Evolutionary conservation across 2,329 filamentous ascomycete genomes (phyloP), one percentile per base, ranked within the genome.

Genomic region (Diaporthe australafricana): DNA sequence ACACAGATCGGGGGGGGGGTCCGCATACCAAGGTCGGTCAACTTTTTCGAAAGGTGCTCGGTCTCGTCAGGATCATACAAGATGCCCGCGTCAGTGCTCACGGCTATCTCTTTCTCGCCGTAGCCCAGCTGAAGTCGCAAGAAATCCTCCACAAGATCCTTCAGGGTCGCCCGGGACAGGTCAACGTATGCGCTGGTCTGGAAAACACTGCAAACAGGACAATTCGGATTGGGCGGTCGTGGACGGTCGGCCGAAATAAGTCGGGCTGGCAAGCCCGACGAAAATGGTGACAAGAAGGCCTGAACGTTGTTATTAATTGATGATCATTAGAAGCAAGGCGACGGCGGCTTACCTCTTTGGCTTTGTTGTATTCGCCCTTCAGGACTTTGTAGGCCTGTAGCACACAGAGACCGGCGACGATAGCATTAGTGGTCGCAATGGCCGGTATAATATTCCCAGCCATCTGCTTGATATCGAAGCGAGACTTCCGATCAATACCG

Each of bases 401-500:
- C 8, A 98, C 95, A 79, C 95, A 98, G 12, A 99, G 88, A 16
- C 94, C 93, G 20, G 96, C 96, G 1, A 96, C 96, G 81, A 98
- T 97, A 20, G 96, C 96, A 81, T 99, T 99, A 0, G 96, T 98
- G 0, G 96, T 99, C 6, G 96, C 96, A 79, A 99, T 99, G 2
- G 96, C 96, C 1, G 96, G 96, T 73, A 99, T 99, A 77, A 99
- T 99, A 80, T 99, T 99, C 68, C 96, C 96, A 5, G 96, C 96
- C 96, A 98, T 99, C 83, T 99, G 93, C 84, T 99, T 99, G 78
- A 96, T 95, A 79, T 98, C 95, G 79, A 98, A 99, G 72, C 97
- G 94, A 27, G 95, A 97, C 80, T 94, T 96, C 5, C 87, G 84
- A 68, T 96, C 93, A 71, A 99, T 98, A 70, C 91, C 93, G 79